Evolutionary conservation across 805 yeast species (phyloP).

Genomic region (Candida andamanensis): DNA sequence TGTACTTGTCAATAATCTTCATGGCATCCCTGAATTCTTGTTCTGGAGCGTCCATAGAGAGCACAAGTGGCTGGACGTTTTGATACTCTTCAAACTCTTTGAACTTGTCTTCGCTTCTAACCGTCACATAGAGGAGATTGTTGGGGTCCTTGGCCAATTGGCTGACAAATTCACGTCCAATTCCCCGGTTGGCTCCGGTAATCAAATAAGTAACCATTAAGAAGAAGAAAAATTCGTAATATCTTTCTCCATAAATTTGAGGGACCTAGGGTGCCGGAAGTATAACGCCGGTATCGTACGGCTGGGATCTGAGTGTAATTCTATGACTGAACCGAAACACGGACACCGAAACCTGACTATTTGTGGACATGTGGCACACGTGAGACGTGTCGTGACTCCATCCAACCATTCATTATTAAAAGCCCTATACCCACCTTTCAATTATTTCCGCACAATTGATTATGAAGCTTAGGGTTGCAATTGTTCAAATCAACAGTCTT

Average conservation of each 20-base stretch:
- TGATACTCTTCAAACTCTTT: background rate
- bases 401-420: no score
- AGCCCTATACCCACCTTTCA: background rate
- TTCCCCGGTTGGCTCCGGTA: slow-evolving; percentile 41
- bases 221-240: no score
- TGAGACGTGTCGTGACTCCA: no score
- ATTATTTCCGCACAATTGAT: background rate
- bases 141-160: slow-evolving; percentile 15
- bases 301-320: no score
- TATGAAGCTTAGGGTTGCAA: slow-evolving; percentile 55
- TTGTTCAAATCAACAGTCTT: slow-evolving; percentile 62
- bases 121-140: slow-evolving; percentile 19
- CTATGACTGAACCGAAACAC: no score
- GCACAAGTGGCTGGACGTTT: slow-evolving; percentile 6
- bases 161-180: slow-evolving; percentile 29
- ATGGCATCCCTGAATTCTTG: no score
- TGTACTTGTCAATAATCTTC: slow-evolving; percentile 1
- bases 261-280: no score
- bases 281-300: no score
- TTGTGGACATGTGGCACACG: no score
- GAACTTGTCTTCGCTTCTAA: slow-evolving; percentile 20
- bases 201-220: no score
- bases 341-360: no score
- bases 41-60: slow-evolving; percentile 3
- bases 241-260: no score